These are phyloP conservation scores for Venturia pyrina DNA, from an alignment of 2,329 filamentous ascomycete genomes.

Conservation along the genomic window DNA sequence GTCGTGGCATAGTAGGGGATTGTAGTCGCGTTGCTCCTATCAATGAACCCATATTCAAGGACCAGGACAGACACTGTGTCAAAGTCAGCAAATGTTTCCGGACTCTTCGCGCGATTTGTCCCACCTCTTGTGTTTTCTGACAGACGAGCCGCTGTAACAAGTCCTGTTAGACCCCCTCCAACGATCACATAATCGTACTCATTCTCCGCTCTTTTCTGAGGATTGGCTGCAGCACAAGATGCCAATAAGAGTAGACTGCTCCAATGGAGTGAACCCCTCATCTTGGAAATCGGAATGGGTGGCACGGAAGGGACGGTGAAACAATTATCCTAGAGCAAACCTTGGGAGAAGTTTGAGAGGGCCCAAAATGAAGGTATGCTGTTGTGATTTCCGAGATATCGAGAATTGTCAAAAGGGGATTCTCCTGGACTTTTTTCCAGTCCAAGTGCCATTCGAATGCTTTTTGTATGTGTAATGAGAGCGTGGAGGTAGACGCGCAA, in stretches of 20 bases:
- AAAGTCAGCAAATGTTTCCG: neutral
- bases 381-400: neutral
- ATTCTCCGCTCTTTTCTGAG: neutral
- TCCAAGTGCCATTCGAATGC: neutral
- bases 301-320: neutral
- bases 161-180: slow-evolving; percentile 12
- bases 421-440: neutral
- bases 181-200: slow-evolving; percentile 6
- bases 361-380: neutral
- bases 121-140: neutral
- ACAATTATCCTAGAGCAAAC: neutral
- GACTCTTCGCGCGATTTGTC: neutral
- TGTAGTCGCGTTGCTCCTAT: neutral
- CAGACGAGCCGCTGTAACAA: slow-evolving; percentile 7
- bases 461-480: neutral
- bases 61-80: neutral
- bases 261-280: neutral
- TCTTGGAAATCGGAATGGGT: neutral
- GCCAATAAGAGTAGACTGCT: neutral
- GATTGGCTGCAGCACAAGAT: neutral
- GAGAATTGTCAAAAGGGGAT: neutral
- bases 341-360: neutral
- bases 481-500: neutral
- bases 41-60: neutral
- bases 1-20: neutral